Evolutionary conservation across 768 basidiomycete genomes (phyloP).

Genomic region (Kwoniella newhampshirensis): DNA sequence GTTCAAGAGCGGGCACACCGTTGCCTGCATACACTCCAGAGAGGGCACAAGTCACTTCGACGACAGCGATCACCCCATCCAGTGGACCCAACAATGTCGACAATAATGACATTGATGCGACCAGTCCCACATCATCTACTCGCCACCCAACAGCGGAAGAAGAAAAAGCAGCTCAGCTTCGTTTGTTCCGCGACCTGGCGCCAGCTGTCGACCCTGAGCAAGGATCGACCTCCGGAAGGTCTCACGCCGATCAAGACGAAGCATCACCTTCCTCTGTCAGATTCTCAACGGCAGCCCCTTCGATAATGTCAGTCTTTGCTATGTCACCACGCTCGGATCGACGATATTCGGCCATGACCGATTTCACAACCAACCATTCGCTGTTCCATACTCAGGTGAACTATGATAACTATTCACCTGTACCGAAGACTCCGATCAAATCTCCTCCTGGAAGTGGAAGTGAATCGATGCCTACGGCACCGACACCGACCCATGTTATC

Average conservation of each 20-base stretch:
- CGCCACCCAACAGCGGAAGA: conserved; percentile 13
- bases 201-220: background rate
- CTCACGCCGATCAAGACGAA: background rate
- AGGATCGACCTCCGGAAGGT: background rate
- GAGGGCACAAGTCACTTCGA: conserved; percentile 1
- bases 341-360: conserved; percentile 12
- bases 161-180: conserved; percentile 19
- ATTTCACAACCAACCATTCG: conserved; percentile 1
- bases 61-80: background rate
- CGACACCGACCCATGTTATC: no score
- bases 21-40: conserved; percentile 23
- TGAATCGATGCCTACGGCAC: no score
- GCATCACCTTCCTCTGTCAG: background rate
- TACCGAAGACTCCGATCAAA: no score
- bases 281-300: background rate
- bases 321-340: conserved; percentile 11
- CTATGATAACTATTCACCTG: no score
- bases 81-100: background rate
- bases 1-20: conserved; percentile 10
- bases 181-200: background rate
- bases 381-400: no score
- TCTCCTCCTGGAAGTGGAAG: no score
- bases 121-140: background rate
- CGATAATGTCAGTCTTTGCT: conserved; percentile 13
- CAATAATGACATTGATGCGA: background rate